Base-by-base conservation (phyloP, 805 yeast species). In the Wickerhamomyces bisporus region DNA sequence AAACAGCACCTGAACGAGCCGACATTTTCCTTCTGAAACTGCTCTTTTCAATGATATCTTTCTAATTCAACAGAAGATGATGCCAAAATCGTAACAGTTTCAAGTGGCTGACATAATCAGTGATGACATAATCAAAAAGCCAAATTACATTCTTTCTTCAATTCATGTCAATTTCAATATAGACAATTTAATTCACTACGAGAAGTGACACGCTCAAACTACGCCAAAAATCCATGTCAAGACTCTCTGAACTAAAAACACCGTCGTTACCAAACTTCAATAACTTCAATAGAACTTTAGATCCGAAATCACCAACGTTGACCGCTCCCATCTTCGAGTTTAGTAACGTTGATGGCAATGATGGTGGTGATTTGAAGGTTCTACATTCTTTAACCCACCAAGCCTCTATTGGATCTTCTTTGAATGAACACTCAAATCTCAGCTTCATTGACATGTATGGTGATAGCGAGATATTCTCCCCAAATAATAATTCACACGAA, bases 381-480 rank as follows among this genome's bases (percentile, higher is more conserved):
- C n/a, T n/a, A n/a, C n/a, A n/a, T n/a, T 10, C 28, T 27, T n/a
- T 11, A 31, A 14, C 26, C 29, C 4, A 29, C 28, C 5, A 31
- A 30, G 5, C 26, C 26, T 8, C 11, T 26, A 13, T 28, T 26
- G 9, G 32, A 31, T 18, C 33, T 12, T 12, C 16, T 27, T 4
- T 35, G 39, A 3, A 47, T 10, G 53, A 53, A 7, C 57, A 53
- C 29, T 58, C 58, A 5, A 55, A 52, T 19, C 38, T 62, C 33
- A 64, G 70, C 35, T 60, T 64, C 11, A 61, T 64, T 30, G 66
- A 64, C 32, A 43, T 64, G 48, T 64, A 64, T 43, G 58, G 59
- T 0, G 66, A 62, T 21, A 21, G 10, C 36, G 55, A 36, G 2
- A 34, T 23, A 3, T 44, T 50, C 4, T 15, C 35, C 16, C 26